phyloP scores from a whole-genome alignment of 495 filamentous ascomycete species.

The Sphaerosporella brunnea region DNA sequence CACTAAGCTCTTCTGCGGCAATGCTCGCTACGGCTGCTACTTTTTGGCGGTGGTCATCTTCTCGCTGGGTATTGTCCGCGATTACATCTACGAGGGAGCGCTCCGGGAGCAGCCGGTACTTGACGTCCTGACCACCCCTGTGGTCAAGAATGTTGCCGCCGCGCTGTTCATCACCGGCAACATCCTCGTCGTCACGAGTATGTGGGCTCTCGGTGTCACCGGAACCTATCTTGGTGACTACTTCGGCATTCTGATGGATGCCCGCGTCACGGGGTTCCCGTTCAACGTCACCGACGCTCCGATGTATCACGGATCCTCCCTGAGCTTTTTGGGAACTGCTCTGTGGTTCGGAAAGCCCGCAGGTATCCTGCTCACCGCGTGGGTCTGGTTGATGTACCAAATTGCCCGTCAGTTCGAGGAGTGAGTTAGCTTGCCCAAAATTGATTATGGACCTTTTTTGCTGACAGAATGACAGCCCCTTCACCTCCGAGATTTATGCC shows the following conservation, averaged over 20 bases:
- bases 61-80: slow-evolving; percentile 71
- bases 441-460: background rate
- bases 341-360: slow-evolving; percentile 78
- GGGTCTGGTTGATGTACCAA: slow-evolving; percentile 63
- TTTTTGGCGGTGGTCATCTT: slow-evolving; percentile 78
- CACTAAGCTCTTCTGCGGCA: slow-evolving; percentile 70
- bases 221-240: slow-evolving; percentile 90
- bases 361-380: slow-evolving; percentile 54
- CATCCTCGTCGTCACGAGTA: slow-evolving; percentile 66
- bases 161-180: slow-evolving; percentile 58
- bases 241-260: slow-evolving; percentile 94
- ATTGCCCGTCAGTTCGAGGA: slow-evolving; percentile 82
- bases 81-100: slow-evolving; percentile 55
- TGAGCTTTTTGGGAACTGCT: slow-evolving; percentile 84
- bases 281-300: slow-evolving; percentile 85
- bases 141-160: slow-evolving; percentile 42
- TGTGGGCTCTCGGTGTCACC: slow-evolving; percentile 85
- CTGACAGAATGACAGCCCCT: slow-evolving; percentile 40
- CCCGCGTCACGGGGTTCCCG: slow-evolving; percentile 79
- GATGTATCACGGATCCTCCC: slow-evolving; percentile 90
- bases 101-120: slow-evolving; percentile 61
- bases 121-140: slow-evolving; percentile 38
- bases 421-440: slow-evolving; percentile 30
- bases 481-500: slow-evolving; percentile 82
- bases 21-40: slow-evolving; percentile 71